Evolutionary conservation across 2,329 filamentous ascomycete genomes (phyloP), one percentile per base, ranked within the genome.

Genomic region (Pyrenophora teres): DNA sequence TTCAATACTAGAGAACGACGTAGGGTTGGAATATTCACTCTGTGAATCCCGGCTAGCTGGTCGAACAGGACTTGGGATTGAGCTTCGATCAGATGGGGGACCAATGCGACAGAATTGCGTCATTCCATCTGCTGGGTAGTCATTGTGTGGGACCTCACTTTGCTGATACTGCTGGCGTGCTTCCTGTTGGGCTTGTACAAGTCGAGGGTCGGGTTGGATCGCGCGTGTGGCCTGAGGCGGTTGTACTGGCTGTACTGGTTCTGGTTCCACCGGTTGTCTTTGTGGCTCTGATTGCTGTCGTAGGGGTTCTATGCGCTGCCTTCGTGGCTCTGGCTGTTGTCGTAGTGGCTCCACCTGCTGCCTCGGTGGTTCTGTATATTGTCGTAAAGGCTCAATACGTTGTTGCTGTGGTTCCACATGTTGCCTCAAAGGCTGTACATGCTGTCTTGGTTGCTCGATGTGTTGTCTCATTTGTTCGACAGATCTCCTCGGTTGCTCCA

Each of bases 101-200:
- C 86, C 88, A 33, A 89, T 87, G 53, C 92, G 86, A 74, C 93
- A 97, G 57, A 97, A 88, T 84, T 97, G 96, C 0, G 93, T 97
- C 92, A 97, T 97, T 4, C 92, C 93, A 70, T 97, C 93, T 73
- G 88, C 85, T 0, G 93, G 92, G 70, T 97, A 97, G 8, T 94
- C 91, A 64, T 97, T 95, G 65, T 97, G 92, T 12, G 93, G 92
- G 2, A 96, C 83, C 58, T 92, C 86, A 49, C 77, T 78, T 33
- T 75, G 72, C 48, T 71, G 72, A 45, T 71, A 72, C 36, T 72
- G 65, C 44, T 76, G 72, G 13, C 68, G 68, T 23, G 69, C 71
- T 52, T 72, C 66, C 50, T 74, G 68, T 48, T 71, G 70, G 39
- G 68, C 72, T 48, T 71, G 71, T 12, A 71, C 63, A 47, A 73